Evolutionary conservation across 2,329 filamentous ascomycete species (phyloP).

Genomic region (Cercospora janseana): DNA sequence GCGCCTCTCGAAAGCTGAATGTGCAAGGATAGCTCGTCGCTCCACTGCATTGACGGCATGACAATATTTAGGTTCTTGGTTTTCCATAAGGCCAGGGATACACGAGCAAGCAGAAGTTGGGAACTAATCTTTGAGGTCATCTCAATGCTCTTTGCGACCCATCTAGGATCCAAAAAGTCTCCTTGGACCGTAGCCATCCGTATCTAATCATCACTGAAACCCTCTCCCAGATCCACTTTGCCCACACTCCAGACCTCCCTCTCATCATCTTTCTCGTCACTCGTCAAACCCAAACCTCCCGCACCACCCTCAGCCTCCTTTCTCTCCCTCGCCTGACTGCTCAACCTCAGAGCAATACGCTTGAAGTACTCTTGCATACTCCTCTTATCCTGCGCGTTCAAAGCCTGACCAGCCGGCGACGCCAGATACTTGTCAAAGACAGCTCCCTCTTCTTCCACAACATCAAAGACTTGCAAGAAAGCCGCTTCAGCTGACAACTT

Average conservation of each 20-base stretch:
- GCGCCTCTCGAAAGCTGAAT: no score
- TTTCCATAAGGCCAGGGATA: no score
- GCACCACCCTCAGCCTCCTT: slow-evolving; percentile 87
- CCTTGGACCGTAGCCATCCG: no score
- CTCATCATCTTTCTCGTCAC: slow-evolving; percentile 92
- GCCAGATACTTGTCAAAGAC: slow-evolving; percentile 91
- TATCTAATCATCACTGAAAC: slow-evolving; percentile 25
- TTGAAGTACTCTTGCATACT: slow-evolving; percentile 98
- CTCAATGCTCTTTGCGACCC: no score
- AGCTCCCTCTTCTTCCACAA: slow-evolving; percentile 79
- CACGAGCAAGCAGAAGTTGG: no score
- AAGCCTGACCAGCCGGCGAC: slow-evolving; percentile 58
- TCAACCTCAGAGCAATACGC: slow-evolving; percentile 79
- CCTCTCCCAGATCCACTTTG: slow-evolving; percentile 75
- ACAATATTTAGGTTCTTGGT: no score
- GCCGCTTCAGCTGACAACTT: slow-evolving; percentile 94
- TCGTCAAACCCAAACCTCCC: slow-evolving; percentile 79
- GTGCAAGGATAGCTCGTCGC: no score
- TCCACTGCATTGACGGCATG: no score
- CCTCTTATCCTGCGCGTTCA: slow-evolving; percentile 72
- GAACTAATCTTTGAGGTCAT: no score
- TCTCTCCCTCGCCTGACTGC: slow-evolving; percentile 82
- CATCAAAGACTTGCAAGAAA: slow-evolving; percentile 85
- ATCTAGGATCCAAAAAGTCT: no score
- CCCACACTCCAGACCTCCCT: slow-evolving; percentile 95